These are phyloP conservation scores for Quercus mongolica DNA, from an alignment of 306 rosid species.

Conservation along the genomic window DNA sequence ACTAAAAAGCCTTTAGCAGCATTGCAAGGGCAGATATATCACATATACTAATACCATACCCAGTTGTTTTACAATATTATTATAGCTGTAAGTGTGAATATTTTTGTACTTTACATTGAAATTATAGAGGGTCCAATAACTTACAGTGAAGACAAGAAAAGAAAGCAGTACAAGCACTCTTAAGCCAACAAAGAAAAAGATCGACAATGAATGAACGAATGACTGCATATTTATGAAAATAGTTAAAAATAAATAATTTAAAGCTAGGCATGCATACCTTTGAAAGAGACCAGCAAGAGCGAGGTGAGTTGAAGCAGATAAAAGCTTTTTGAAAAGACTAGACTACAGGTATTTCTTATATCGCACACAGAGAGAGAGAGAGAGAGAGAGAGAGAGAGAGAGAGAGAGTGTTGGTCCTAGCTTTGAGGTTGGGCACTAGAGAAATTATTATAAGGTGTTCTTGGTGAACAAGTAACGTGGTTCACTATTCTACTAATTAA, in stretches of 20 bases:
- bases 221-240: not conserved
- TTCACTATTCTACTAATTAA: fast-evolving
- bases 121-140: not conserved
- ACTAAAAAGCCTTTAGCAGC: too few species aligned
- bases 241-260: not conserved
- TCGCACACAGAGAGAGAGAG: too few species aligned
- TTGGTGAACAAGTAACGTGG: fast-evolving
- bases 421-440: too few species aligned
- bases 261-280: not conserved
- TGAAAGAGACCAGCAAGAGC: not conserved
- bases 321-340: not conserved
- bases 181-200: not conserved
- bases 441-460: too few species aligned
- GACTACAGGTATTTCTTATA: too few species aligned
- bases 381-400: too few species aligned
- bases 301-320: not conserved
- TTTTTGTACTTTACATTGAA: too few species aligned
- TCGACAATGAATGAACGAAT: not conserved
- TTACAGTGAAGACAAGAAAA: not conserved
- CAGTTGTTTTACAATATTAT: too few species aligned
- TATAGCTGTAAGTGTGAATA: too few species aligned
- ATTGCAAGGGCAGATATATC: too few species aligned
- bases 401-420: too few species aligned
- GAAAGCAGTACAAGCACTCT: not conserved
- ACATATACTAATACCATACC: too few species aligned